Evolutionary conservation across 176 grass and related monocot genomes (phyloP), one percentile per base, ranked within the genome.

Genomic region (Oryza glumipatula): DNA sequence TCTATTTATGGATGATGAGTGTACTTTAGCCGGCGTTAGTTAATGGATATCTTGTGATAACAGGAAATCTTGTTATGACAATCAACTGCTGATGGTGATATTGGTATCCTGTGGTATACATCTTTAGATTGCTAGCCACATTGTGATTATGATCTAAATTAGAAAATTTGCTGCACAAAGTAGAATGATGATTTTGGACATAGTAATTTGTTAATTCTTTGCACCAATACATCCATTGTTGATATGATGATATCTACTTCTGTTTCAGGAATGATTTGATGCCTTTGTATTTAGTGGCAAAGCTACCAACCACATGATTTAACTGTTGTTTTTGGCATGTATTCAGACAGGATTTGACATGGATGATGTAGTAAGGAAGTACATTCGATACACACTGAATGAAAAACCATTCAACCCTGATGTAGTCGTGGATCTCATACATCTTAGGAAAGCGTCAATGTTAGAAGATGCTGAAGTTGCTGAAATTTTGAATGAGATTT

Each of bases 371-470:
- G 87, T 94, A 79, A 95, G 96, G 44, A 98, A 98, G 86, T 96
- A 99, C 81, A 94, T 99, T 48, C 69, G 96, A 65, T 99, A 99
- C 80, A 87, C 93, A 69, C 73, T 99, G 86, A 96, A 99, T 86
- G 93, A 99, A 84, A 96, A 99, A 54, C 88, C 79, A n/a, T 99
- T 99, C 78, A 86, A 88, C 72, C 81, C 91, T 54, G 84, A 92
- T 82, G 56, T 76, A 72, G 91, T 99, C 39, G 77, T 91, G 77
- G 80, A 94, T 88, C 88, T 99, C 81, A 94, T 99, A 83, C 91
- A 96, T 85, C 89, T 99, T 74, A 92, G 90, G 74, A 99, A 99
- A 89, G 88, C 88, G 77, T 89, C 91, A 24, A 89, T 92, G 91
- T 44, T 99, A 44, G 81, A 92, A 82, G 91, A 96, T 89, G 74